Percentiles rank a stretch among this genome's conserved stretches.
phyloP scores from a whole-genome alignment of 139 green algal species.

The Chlamydomonas incerta region DNA sequence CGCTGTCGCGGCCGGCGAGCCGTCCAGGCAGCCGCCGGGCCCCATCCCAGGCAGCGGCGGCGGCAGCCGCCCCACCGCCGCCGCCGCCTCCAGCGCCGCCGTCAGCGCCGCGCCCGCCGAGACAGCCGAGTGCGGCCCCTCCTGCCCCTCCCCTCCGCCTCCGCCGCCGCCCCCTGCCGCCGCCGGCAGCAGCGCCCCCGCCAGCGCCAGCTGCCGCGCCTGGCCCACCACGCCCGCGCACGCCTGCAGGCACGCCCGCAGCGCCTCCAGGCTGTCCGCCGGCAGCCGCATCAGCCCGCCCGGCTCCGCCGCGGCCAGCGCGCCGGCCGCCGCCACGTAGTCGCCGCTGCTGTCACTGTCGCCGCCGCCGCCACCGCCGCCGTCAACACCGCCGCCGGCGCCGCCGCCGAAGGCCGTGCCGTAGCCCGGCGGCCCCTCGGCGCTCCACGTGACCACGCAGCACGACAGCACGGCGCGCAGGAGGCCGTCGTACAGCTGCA shows the following conservation, averaged over 20 bases:
- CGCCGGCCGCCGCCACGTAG: too few species aligned
- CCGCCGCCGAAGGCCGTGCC: neutral
- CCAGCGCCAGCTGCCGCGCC: neutral
- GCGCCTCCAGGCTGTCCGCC: neutral
- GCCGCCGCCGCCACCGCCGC: neutral
- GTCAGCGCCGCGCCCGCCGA: slow-evolving; percentile 3
- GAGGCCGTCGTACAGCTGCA: slow-evolving; percentile 16
- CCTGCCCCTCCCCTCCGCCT: neutral
- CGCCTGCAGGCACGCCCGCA: slow-evolving; percentile 21
- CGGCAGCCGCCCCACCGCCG: slow-evolving; percentile 7
- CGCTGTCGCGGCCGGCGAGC: too few species aligned
- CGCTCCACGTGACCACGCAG: slow-evolving; percentile 3
- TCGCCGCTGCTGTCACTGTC: neutral
- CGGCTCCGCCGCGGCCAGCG: neutral
- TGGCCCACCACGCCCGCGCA: slow-evolving; percentile 29
- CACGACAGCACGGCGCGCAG: slow-evolving; percentile 36
- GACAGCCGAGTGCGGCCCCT: neutral
- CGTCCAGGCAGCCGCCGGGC: neutral
- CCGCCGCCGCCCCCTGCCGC: neutral
- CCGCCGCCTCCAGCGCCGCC: slow-evolving; percentile 2
- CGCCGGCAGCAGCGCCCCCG: neutral
- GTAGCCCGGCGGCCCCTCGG: neutral
- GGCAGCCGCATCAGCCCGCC: slow-evolving; percentile 20
- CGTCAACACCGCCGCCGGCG: neutral
- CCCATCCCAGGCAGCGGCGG: neutral